phyloP scores from a whole-genome alignment of 345 rosid species.

The Rhizophora mangle region DNA sequence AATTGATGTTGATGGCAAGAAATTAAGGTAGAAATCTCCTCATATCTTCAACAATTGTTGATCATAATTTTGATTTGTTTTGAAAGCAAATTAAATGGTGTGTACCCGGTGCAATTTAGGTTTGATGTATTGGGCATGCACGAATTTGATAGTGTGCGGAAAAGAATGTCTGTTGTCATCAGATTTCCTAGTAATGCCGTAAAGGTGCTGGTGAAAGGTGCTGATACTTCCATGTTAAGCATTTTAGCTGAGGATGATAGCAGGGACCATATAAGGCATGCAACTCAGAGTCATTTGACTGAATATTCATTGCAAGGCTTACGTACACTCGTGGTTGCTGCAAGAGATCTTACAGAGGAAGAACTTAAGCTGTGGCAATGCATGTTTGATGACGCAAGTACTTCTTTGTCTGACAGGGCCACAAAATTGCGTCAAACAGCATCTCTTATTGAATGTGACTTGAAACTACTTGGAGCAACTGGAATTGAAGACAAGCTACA shows the following conservation, averaged over 20 bases:
- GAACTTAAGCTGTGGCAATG: slow-evolving; percentile 72
- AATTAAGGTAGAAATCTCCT: slow-evolving; percentile 44
- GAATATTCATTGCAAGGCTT: slow-evolving; percentile 64
- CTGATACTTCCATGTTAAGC: slow-evolving; percentile 59
- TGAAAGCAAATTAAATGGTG: neutral
- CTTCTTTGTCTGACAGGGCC: slow-evolving; percentile 64
- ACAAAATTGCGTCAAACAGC: slow-evolving; percentile 64
- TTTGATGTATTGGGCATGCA: slow-evolving; percentile 74
- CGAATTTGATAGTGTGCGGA: slow-evolving; percentile 74
- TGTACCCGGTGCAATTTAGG: slow-evolving; percentile 34
- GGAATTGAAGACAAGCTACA: slow-evolving; percentile 73
- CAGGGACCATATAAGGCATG: slow-evolving; percentile 31
- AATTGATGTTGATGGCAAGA: slow-evolving; percentile 60
- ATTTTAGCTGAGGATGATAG: slow-evolving; percentile 37
- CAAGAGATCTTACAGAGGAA: slow-evolving; percentile 56
- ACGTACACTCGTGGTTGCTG: slow-evolving; percentile 67
- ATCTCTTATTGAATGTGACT: slow-evolving; percentile 54
- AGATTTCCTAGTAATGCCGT: slow-evolving; percentile 62
- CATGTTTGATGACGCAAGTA: slow-evolving; percentile 67
- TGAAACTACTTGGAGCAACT: slow-evolving; percentile 63
- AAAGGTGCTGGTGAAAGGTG: slow-evolving; percentile 80
- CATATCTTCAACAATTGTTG: neutral
- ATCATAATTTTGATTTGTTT: neutral
- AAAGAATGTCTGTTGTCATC: slow-evolving; percentile 81
- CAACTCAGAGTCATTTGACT: slow-evolving; percentile 51